Percentiles rank a stretch among this genome's conserved stretches.
Conservation (phyloP, 768 basidiomycete genomes). For the Cystofilobasidium capitatum region DNA sequence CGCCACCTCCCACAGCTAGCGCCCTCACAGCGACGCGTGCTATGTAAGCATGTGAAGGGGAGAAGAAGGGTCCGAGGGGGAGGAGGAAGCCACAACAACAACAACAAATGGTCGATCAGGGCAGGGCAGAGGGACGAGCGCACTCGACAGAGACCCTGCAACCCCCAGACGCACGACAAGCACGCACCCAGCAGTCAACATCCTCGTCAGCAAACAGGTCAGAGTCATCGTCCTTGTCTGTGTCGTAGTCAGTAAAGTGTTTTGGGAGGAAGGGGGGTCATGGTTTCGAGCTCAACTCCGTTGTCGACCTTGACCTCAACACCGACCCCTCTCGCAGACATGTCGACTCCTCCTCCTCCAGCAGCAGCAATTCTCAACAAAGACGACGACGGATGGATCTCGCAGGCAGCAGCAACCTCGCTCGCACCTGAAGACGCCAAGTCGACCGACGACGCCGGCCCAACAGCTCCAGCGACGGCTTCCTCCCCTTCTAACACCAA, state of each 20-base stretch:
- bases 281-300: background rate
- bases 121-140: too few relatives aligned
- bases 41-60: too few relatives aligned
- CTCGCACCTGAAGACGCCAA: background rate
- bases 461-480: background rate
- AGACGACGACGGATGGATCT: slow-evolving; percentile 17
- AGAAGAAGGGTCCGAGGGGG: too few relatives aligned
- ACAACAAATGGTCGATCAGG: too few relatives aligned
- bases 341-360: slow-evolving; percentile 11
- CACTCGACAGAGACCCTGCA: too few relatives aligned
- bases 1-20: too few relatives aligned
- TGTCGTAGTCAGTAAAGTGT: background rate
- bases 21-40: too few relatives aligned
- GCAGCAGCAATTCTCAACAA: background rate
- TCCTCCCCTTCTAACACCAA: background rate
- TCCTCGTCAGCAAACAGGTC: too few relatives aligned
- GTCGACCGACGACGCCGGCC: background rate
- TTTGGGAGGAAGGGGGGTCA: background rate
- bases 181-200: too few relatives aligned
- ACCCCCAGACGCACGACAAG: too few relatives aligned
- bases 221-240: too few relatives aligned
- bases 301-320: background rate
- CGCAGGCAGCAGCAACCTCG: background rate
- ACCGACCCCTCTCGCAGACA: background rate
- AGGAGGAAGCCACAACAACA: too few relatives aligned